These are phyloP conservation scores for Aspergillus ellipticus DNA, from an alignment of 495 filamentous ascomycete genomes.

Conservation along the genomic window DNA sequence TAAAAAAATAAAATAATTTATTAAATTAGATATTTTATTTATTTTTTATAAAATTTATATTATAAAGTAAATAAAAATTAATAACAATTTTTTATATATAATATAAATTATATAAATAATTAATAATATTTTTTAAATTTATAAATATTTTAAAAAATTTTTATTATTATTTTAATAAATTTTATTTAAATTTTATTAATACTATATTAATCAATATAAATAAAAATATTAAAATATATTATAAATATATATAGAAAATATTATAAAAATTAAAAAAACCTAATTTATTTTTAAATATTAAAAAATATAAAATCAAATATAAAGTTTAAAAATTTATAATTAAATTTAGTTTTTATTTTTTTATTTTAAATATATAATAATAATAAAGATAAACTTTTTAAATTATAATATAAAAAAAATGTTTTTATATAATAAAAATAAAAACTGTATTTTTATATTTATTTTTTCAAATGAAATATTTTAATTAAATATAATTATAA, in stretches of 20 bases:
- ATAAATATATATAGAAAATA: background rate
- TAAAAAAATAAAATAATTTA: background rate
- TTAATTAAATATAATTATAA: constrained; percentile 2
- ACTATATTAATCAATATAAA: background rate
- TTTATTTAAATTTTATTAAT: background rate
- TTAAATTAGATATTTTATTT: too few species aligned
- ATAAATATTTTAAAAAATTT: too few species aligned
- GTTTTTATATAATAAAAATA: constrained; percentile 2
- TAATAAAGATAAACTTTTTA: constrained; percentile 1
- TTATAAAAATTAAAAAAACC: background rate
- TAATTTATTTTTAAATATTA: background rate
- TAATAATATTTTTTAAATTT: too few species aligned
- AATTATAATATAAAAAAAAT: constrained; percentile 6
- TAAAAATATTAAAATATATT: too few species aligned
- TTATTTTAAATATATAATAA: constrained; percentile 7
- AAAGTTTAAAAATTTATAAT: background rate
- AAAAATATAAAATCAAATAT: background rate
- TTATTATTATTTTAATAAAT: too few species aligned
- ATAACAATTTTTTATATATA: too few species aligned
- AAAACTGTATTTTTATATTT: constrained; percentile 3
- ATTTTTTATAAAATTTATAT: too few species aligned
- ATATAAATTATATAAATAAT: background rate
- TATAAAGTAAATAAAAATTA: too few species aligned
- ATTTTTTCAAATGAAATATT: constrained; percentile 1
- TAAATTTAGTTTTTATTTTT: background rate